Base-by-base conservation (phyloP, 1,139 yeast species). In the Yamadazyma triangularis region DNA sequence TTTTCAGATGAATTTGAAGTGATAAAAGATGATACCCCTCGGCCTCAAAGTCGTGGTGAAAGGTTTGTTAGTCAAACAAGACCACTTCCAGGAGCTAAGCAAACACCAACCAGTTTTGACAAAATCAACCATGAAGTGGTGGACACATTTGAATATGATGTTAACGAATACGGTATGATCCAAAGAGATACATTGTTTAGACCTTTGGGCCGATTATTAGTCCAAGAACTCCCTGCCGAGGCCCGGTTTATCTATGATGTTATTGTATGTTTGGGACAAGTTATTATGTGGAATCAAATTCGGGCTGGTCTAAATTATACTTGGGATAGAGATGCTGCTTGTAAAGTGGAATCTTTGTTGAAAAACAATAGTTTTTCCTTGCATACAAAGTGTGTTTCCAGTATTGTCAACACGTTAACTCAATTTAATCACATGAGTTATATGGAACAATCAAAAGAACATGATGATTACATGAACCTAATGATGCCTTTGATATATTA, bases 241-340 rank as follows among this genome's bases (percentile, higher is more conserved):
- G 26, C 34, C 3, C 30, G 29, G 12, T 27, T 39, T 4, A 30
- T 41, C 12, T 31, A 37, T 26, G 40, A 42, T 25, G 26, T 40
- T 8, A 23, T 39, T 27, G 37, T 49, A 4, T 47, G 48, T 27
- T 31, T 54, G 15, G 58, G 58, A 4, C 46, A 42, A 29, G 36
- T 47, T 14, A 36, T 51, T 5, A 34, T 47, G 7, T 30, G 40
- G 9, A 48, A 42, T 26, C 40, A 18, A 41, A 16, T 36, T 48
- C 20, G 35, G 6, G n/a, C n/a, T n/a, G n/a, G 10, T 6, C n/a
- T n/a, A n/a, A n/a, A n/a, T n/a, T n/a, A n/a, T n/a, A n/a, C n/a
- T n/a, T n/a, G n/a, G n/a, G n/a, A n/a, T n/a, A n/a, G n/a, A n/a
- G n/a, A n/a, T n/a, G 12, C 7, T 10, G 10, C 8, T 11, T 23